Conservation (phyloP, 768 basidiomycete genomes). For the Termitomyces titanicus region DNA sequence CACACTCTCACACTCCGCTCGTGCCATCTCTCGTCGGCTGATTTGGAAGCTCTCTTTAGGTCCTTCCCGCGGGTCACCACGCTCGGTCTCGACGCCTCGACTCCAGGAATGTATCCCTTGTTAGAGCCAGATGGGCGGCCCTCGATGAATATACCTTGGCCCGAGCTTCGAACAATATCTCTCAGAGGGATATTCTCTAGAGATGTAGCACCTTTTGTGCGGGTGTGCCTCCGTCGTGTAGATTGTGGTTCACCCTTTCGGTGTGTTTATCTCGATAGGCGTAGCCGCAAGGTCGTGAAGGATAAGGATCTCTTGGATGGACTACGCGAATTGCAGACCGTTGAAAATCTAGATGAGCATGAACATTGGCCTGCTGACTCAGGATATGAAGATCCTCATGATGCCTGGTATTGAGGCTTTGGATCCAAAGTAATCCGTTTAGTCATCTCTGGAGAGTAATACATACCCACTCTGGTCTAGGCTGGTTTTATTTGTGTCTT, state of each 20-base stretch:
- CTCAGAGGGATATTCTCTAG: conserved; percentile 27
- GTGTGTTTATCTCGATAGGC: conserved; percentile 31
- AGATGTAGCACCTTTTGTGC: conserved; percentile 29
- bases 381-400: conserved; percentile 33
- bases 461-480: background rate
- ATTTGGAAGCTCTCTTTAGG: conserved; percentile 27
- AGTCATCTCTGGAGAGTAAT: background rate
- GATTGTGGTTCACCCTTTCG: conserved; percentile 15
- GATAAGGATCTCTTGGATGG: conserved; percentile 24
- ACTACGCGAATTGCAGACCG: conserved; percentile 24
- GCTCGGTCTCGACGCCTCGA: conserved; percentile 31
- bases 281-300: conserved; percentile 31
- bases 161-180: conserved; percentile 28
- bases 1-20: conserved; percentile 29
- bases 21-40: conserved; percentile 29
- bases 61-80: conserved; percentile 32
- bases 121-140: conserved; percentile 16
- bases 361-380: conserved; percentile 35
- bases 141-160: conserved; percentile 25
- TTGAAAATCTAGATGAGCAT: conserved; percentile 22
- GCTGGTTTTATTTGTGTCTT: background rate
- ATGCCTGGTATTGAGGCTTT: conserved; percentile 18
- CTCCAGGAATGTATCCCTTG: conserved; percentile 26
- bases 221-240: conserved; percentile 25
- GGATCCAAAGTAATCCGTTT: background rate